Conservation (phyloP, 1,284 basidiomycete species). For the Trametes pubescens region DNA sequence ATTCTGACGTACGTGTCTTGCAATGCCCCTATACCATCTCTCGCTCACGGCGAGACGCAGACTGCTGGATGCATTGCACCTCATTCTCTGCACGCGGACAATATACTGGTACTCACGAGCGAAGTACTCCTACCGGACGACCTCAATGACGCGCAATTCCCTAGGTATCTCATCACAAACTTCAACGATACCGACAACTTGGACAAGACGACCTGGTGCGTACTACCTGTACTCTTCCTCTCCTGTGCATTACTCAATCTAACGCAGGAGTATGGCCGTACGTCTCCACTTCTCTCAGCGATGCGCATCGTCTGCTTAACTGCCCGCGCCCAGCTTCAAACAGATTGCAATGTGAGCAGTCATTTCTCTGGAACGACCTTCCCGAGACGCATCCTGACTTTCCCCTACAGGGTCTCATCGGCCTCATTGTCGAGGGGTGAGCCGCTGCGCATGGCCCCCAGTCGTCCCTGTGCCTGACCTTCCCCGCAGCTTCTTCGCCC, state of each 20-base stretch:
- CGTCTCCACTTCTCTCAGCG: not conserved
- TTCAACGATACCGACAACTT: slow-evolving; percentile 37
- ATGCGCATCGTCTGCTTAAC: not conserved
- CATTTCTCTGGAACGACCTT: not conserved
- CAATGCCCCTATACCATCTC: not conserved
- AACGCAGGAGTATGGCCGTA: slow-evolving; percentile 40
- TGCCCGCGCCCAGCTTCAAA: slow-evolving; percentile 35
- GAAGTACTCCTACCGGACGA: not conserved
- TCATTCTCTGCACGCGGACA: slow-evolving; percentile 38
- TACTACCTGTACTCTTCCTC: not conserved
- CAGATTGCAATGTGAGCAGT: slow-evolving; percentile 42
- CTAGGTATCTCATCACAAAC: slow-evolving; percentile 42
- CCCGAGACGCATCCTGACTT: not conserved
- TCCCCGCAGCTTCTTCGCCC: slow-evolving; percentile 42
- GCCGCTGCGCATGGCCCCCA: not conserved
- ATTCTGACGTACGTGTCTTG: slow-evolving; percentile 32
- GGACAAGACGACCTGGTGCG: slow-evolving; percentile 39
- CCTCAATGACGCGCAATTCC: not conserved
- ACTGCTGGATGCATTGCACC: slow-evolving; percentile 38
- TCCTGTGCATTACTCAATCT: not conserved
- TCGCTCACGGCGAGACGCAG: not conserved
- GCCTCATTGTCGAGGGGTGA: slow-evolving; percentile 40
- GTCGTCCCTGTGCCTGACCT: slow-evolving; percentile 1
- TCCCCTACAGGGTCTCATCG: slow-evolving; percentile 37
- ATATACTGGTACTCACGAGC: slow-evolving; percentile 38